Evolutionary conservation across 1,139 yeast species (phyloP), one percentile per base, ranked within the genome.

Genomic region (Diutina sp.): DNA sequence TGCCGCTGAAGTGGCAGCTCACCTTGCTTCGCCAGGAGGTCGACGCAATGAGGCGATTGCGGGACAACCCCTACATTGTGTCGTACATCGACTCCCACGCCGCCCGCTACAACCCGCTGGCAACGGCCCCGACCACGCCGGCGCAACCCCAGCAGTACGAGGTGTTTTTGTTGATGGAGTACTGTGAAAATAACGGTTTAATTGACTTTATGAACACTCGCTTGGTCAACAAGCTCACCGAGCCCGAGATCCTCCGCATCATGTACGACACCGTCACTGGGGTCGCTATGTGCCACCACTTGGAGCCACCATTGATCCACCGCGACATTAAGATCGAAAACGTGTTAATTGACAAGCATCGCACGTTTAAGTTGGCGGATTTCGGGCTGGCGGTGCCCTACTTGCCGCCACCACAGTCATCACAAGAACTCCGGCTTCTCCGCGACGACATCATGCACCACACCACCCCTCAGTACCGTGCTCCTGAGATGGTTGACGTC

Each of bases 401-500:
- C 58, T 71, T 81, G 61, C 78, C 81, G 51, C 83, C 87, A 4
- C 95, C 96, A 1, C 72, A 77, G 58, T 80, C 77, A 59, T 77
- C 82, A 8, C 83, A 81, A 58, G 96, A 87, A 64, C 76, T 85
- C 63, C 84, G 84, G 56, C 72, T 79, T 16, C 70, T 91, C 54
- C 88, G 87, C 61, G 89, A 88, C 62, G 97, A 93, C 66, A 82
- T 93, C 58, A 83, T 88, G 74, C 85, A 85, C 60, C 95, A 93
- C 68, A 93, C 99, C 0, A 93, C 99, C 2, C 96, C 97, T n/a
- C 99, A 93, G 69, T 93, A 93, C 69, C 77, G 99, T 62, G 79
- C 96, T 1, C 99, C 99, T 0, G 99, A 93, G 69, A 93, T 93
- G 99, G 80, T 95, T 57, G 98, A 93, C 69, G 76, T 93, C 52